Base-by-base conservation (phyloP, 2,329 filamentous ascomycete genomes). In the Talaromyces atroroseus region DNA sequence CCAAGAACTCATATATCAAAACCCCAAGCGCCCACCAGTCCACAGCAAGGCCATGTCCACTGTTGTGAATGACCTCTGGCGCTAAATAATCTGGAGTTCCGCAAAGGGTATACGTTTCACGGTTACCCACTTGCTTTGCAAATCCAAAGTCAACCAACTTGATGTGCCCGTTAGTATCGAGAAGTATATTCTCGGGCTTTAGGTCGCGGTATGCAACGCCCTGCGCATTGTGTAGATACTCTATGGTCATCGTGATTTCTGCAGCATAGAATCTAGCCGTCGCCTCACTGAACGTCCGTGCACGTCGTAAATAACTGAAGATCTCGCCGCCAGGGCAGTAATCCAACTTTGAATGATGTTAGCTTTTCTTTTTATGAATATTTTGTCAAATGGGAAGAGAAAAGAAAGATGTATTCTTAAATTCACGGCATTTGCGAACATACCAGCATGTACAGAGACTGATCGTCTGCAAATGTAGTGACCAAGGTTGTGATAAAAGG, bases 21-120 rank as follows among this genome's bases (percentile, higher is more conserved):
- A 87, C 86, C 24, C 84, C 84, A 58, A 86, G 78, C 2, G 84
- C 84, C 84, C 84, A 87, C 84, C 84, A 87, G 70, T 87, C 84
- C 40, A 87, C 84, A 36, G 84, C 83, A 48, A 81, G 80, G 53
- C 83, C 82, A 64, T 87, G 83, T 21, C 83, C 81, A 70, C 71
- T 84, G 68, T 86, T 86, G 58, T 82, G 77, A 60, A 87, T 86
- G 46, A 86, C 83, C 69, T 87, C 84, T 20, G 84, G 84, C 3
- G 84, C 84, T 20, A 87, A 78, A 66, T 87, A 87, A 64, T 87
- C 84, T 38, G 84, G 84, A 10, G 84, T 87, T 40, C 84, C 84
- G 64, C 84, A 86, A 34, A 86, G 75, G 5, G 84, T 87, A 65
- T 86, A 86, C 32, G 84, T 87, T 67, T 85, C 82, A 38, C 67